These are phyloP conservation scores for Camellia oleifera DNA, from an alignment of 179 eudicot species.

Conservation along the genomic window DNA sequence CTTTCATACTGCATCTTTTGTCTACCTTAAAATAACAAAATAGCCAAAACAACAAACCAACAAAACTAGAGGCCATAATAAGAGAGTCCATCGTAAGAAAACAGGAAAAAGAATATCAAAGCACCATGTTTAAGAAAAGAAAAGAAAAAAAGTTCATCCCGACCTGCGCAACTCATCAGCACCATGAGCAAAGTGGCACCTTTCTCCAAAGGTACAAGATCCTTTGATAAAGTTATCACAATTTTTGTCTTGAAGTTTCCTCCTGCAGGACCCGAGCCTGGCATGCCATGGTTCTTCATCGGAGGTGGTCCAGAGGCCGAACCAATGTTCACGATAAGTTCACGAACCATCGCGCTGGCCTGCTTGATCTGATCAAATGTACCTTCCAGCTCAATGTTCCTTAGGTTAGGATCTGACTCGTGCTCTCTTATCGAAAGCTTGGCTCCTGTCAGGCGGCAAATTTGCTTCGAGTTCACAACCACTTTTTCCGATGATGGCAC, in stretches of 20 bases:
- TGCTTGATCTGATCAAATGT: conserved; percentile 81
- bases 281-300: conserved; percentile 21
- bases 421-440: conserved; percentile 78
- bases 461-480: conserved; percentile 81
- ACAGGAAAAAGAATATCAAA: neutral
- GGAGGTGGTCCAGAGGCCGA: conserved; percentile 27
- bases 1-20: neutral
- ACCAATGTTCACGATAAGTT: conserved; percentile 55
- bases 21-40: conserved; percentile 4
- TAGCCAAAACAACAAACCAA: neutral
- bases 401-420: conserved; percentile 63
- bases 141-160: conserved; percentile 16
- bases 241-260: conserved; percentile 72
- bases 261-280: conserved; percentile 24
- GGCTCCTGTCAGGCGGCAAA: conserved; percentile 72
- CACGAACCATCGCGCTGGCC: conserved; percentile 79
- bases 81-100: neutral
- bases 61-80: conserved; percentile 5
- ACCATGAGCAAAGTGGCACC: conserved; percentile 91
- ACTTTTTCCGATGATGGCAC: conserved; percentile 79
- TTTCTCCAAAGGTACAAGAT: conserved; percentile 73
- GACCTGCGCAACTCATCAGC: conserved; percentile 60
- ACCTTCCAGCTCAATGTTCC: conserved; percentile 84
- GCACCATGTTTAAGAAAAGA: neutral
- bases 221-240: conserved; percentile 84